Conservation (phyloP, 108 stramenopile species). For the Cyclotella choctawhatcheeana region DNA sequence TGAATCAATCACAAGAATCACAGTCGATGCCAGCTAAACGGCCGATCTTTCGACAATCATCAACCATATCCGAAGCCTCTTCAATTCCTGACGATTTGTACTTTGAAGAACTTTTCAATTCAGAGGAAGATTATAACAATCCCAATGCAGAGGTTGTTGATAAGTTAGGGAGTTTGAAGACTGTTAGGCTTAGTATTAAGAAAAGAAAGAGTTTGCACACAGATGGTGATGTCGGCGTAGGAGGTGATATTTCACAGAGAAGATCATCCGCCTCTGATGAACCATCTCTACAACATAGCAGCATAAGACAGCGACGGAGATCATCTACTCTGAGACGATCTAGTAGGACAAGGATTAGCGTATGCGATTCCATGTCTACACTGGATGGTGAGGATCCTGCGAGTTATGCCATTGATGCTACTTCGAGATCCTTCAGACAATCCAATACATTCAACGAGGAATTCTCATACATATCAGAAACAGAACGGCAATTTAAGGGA, state of each 20-base stretch:
- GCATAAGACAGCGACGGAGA: background rate
- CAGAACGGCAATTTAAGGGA: slow-evolving; percentile 41
- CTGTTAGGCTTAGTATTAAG: background rate
- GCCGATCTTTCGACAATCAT: background rate
- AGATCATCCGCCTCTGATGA: background rate
- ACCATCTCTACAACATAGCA: background rate
- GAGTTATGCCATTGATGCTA: background rate
- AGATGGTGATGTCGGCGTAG: background rate
- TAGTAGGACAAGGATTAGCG: background rate
- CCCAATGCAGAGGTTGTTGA: background rate
- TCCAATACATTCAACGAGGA: slow-evolving; percentile 4
- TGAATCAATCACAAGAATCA: background rate
- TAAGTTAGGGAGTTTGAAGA: background rate
- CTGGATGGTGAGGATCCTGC: background rate
- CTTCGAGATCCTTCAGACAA: background rate
- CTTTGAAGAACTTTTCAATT: background rate
- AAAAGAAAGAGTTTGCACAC: background rate
- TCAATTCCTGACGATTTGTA: background rate
- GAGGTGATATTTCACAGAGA: background rate
- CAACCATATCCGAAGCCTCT: background rate
- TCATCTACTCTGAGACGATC: background rate
- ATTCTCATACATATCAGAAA: slow-evolving; percentile 32
- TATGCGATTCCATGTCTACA: background rate
- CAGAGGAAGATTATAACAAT: slow-evolving; percentile 1
- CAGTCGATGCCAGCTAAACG: background rate